These are phyloP conservation scores for Grammothele lineata DNA, from an alignment of 768 basidiomycete genomes.

Conservation along the genomic window DNA sequence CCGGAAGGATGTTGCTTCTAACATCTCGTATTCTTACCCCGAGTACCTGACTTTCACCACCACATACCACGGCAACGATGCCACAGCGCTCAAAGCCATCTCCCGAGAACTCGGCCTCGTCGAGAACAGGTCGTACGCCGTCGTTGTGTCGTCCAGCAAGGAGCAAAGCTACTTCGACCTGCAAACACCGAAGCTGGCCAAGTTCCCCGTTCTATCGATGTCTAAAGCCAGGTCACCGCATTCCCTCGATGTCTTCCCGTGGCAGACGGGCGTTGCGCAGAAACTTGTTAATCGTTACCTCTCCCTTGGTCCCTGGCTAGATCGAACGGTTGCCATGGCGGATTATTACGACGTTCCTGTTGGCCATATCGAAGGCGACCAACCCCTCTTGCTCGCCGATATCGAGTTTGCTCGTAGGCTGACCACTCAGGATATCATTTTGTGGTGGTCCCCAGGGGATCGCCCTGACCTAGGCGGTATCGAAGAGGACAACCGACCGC, in stretches of 20 bases:
- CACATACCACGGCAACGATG: conserved; percentile 75
- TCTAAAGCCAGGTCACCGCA: conserved; percentile 72
- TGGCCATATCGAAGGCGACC: conserved; percentile 89
- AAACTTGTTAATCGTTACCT: conserved; percentile 87
- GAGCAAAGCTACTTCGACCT: conserved; percentile 81
- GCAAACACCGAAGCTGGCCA: conserved; percentile 61
- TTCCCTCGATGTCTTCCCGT: conserved; percentile 78
- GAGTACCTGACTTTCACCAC: conserved; percentile 55
- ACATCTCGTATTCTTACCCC: conserved; percentile 60
- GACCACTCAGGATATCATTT: conserved; percentile 79
- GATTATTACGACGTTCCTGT: conserved; percentile 91
- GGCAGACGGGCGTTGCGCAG: conserved; percentile 78
- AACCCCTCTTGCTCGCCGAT: conserved; percentile 83
- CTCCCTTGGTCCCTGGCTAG: conserved; percentile 71
- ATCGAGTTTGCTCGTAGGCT: conserved; percentile 87
- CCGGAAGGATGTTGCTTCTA: conserved; percentile 34
- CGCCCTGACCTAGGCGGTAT: conserved; percentile 91
- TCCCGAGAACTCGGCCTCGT: conserved; percentile 80
- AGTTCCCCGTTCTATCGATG: conserved; percentile 88
- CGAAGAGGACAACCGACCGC: conserved; percentile 76
- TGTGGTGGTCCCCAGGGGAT: conserved; percentile 95
- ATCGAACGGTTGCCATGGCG: conserved; percentile 72
- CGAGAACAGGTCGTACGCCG: conserved; percentile 66
- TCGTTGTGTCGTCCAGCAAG: conserved; percentile 84
- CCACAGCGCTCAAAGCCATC: conserved; percentile 78